Percentiles rank a stretch among this genome's conserved stretches.
phyloP scores from a whole-genome alignment of 495 filamentous ascomycete genomes.

The Penicillium subrubescens region DNA sequence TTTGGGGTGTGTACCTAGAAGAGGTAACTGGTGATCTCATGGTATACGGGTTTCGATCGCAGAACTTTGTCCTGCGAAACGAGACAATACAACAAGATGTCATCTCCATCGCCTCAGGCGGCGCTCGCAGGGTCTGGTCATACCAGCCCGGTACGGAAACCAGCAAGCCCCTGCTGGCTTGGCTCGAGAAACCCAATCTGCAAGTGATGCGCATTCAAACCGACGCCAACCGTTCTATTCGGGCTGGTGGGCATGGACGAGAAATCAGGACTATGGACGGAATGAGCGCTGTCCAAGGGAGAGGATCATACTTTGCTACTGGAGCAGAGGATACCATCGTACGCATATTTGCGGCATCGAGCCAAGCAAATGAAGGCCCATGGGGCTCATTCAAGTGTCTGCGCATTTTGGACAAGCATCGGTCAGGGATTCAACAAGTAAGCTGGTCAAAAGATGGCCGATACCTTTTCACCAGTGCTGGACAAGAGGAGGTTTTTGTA shows the following conservation, averaged over 20 bases:
- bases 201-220: conserved; percentile 9
- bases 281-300: conserved; percentile 23
- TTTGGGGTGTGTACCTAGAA: conserved; percentile 68
- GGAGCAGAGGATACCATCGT: conserved; percentile 89
- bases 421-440: conserved; percentile 80
- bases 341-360: conserved; percentile 51
- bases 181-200: conserved; percentile 49
- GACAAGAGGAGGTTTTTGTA: conserved; percentile 84
- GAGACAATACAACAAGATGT: conserved; percentile 66
- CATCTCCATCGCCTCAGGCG: conserved; percentile 75
- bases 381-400: conserved; percentile 53
- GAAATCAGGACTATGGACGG: conserved; percentile 82
- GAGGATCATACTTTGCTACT: conserved; percentile 61
- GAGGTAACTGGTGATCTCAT: conserved; percentile 52
- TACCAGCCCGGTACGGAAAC: conserved; percentile 40
- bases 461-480: conserved; percentile 81
- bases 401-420: conserved; percentile 71
- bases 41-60: conserved; percentile 79
- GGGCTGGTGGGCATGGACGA: conserved; percentile 73
- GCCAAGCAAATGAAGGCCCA: conserved; percentile 19
- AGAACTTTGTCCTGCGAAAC: conserved; percentile 78
- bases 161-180: conserved; percentile 46
- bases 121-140: conserved; percentile 73
- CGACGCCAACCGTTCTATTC: conserved; percentile 48
- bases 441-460: conserved; percentile 65